These are phyloP conservation scores for Millerago galiae DNA, from an alignment of 805 yeast species.

Conservation along the genomic window DNA sequence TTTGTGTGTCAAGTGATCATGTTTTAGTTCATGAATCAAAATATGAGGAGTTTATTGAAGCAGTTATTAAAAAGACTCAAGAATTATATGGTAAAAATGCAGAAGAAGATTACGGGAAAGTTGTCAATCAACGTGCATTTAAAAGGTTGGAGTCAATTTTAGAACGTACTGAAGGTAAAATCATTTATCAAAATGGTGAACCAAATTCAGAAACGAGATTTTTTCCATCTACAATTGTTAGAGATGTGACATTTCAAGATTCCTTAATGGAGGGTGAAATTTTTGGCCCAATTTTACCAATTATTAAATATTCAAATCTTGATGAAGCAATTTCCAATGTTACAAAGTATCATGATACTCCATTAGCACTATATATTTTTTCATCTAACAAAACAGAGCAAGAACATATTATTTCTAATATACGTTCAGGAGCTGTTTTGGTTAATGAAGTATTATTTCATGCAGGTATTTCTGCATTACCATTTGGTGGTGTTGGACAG, in stretches of 20 bases:
- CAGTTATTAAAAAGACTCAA: slow-evolving; percentile 34
- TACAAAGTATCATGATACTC: slow-evolving; percentile 54
- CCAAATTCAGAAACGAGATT: slow-evolving; percentile 34
- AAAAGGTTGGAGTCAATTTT: slow-evolving; percentile 40
- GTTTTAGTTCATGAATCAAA: slow-evolving; percentile 56
- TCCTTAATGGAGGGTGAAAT: slow-evolving; percentile 67
- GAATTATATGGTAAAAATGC: slow-evolving; percentile 39
- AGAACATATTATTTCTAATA: slow-evolving; percentile 38
- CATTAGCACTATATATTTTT: slow-evolving; percentile 75
- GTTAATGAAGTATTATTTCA: slow-evolving; percentile 72
- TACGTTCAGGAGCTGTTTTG: slow-evolving; percentile 68
- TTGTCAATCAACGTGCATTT: slow-evolving; percentile 51
- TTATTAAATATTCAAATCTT: slow-evolving; percentile 46
- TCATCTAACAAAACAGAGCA: slow-evolving; percentile 41
- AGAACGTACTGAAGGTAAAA: slow-evolving; percentile 41
- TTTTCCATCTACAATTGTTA: slow-evolving; percentile 71
- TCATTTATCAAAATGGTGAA: slow-evolving; percentile 28
- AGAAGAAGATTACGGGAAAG: slow-evolving; percentile 40
- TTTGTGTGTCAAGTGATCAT: slow-evolving; percentile 88
- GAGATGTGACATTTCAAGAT: slow-evolving; percentile 59
- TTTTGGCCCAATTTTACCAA: slow-evolving; percentile 83
- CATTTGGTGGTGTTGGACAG: slow-evolving; percentile 87
- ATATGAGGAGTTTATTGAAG: slow-evolving; percentile 43
- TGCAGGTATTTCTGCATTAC: slow-evolving; percentile 59
- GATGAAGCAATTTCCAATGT: slow-evolving; percentile 39